Evolutionary conservation across 257 asterid genomes (phyloP).

Genomic region (Solanum dulcamara): DNA sequence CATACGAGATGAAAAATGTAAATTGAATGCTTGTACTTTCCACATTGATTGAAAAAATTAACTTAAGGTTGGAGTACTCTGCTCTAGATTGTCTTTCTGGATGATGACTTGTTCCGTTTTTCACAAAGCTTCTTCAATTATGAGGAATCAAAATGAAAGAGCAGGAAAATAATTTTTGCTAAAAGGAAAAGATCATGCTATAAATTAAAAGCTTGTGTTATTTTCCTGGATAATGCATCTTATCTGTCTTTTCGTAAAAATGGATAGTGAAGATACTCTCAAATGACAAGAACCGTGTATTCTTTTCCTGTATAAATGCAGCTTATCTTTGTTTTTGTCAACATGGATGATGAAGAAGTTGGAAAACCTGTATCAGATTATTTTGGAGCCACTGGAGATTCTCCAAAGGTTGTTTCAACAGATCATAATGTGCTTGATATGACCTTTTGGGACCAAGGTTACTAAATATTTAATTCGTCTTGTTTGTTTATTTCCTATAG

Average conservation of each 20-base stretch:
- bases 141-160: neutral
- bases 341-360: slow-evolving; percentile 68
- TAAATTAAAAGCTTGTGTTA: neutral
- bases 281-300: slow-evolving; percentile 2
- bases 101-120: neutral
- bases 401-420: slow-evolving; percentile 47
- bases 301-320: slow-evolving; percentile 24
- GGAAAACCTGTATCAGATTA: slow-evolving; percentile 90
- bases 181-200: neutral
- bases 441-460: neutral
- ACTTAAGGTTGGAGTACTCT: neutral
- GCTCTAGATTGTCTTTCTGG: neutral
- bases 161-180: neutral
- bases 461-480: neutral
- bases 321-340: slow-evolving; percentile 72
- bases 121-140: neutral
- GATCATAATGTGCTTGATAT: neutral
- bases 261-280: neutral
- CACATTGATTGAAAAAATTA: neutral
- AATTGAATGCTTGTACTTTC: neutral
- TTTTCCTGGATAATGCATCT: neutral
- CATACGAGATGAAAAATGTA: neutral
- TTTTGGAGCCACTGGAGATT: slow-evolving; percentile 72
- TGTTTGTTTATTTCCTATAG: slow-evolving; percentile 19
- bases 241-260: neutral